Conservation (phyloP, 768 basidiomycete genomes). For the Pleurotus cornucopiae region DNA sequence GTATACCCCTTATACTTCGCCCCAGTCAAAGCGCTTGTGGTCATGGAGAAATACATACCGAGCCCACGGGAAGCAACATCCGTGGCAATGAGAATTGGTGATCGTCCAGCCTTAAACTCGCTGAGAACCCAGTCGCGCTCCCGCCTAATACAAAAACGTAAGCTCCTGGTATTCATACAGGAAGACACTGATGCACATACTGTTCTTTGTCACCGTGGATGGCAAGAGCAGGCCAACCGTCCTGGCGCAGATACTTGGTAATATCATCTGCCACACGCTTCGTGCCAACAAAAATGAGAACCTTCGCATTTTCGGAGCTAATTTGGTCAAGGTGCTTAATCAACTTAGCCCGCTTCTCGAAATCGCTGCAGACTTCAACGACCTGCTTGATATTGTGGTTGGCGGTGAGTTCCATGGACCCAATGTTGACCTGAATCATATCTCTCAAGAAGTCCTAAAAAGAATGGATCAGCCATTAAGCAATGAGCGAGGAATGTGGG, state of each 20-base stretch:
- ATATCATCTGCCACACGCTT: slow-evolving; percentile 98
- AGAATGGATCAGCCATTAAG: slow-evolving; percentile 6
- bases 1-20: slow-evolving; percentile 11
- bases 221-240: slow-evolving; percentile 99
- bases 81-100: slow-evolving; percentile 97
- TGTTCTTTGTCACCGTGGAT: slow-evolving; percentile 99
- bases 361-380: slow-evolving; percentile 95
- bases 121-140: slow-evolving; percentile 99
- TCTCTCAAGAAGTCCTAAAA: slow-evolving; percentile 88
- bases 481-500: background rate
- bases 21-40: slow-evolving; percentile 15
- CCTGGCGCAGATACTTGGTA: slow-evolving; percentile 95
- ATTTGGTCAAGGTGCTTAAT: slow-evolving; percentile 97
- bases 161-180: background rate
- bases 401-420: slow-evolving; percentile 96
- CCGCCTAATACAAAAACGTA: slow-evolving; percentile 43
- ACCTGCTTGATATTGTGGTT: slow-evolving; percentile 98
- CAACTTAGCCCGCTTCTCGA: slow-evolving; percentile 93
- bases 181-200: slow-evolving; percentile 41
- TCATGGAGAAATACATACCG: slow-evolving; percentile 70
- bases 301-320: slow-evolving; percentile 95
- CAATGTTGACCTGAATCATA: slow-evolving; percentile 98
- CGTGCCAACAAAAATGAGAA: slow-evolving; percentile 96
- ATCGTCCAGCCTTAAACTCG: slow-evolving; percentile 98
- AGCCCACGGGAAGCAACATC: slow-evolving; percentile 99